Base-by-base conservation (phyloP, 2,329 filamentous ascomycete species). In the Dichotomopilus funicola region DNA sequence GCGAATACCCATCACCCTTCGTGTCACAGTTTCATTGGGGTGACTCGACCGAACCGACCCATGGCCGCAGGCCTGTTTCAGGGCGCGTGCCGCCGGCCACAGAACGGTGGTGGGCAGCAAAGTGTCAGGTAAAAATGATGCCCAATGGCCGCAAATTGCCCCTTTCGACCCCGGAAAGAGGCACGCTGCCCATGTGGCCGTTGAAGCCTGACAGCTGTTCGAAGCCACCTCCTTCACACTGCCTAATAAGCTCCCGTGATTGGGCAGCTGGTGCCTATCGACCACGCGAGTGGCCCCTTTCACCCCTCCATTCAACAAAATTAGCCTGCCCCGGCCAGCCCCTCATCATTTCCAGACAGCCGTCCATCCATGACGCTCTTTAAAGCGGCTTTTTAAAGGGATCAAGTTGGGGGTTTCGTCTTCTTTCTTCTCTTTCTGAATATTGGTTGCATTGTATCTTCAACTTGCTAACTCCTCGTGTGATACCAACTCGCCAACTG, bases 21-120 rank as follows among this genome's bases (percentile, higher is more conserved):
- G 37, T 58, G 51, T 54, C 44, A 38, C 35, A 2, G 46, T 34
- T 49, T 61, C 43, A 61, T 63, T 63, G 62, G 58, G 50, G 45
- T 58, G 51, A 52, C 46, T 57, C 45, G 42, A 56, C 4, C 13
- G 56, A 27, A 27, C 19, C 19, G 19, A 27, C 43, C 50, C 59
- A 55, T 58, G 54, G 55, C 59, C 59, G 54, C 58, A 51, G 61
- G 50, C 55, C 59, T 59, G 63, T 65, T 65, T 65, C 62, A 65
- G 59, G 59, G 58, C 61, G 53, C 31, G 56, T 56, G 54, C 53
- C 52, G 59, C 61, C 49, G 33, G 43, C 13, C 45, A 57, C 63
- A 60, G 64, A 61, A 61, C 58, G 58, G 49, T 47, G 53, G 38
- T 53, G 37, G 58, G 53, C 48, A 59, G 54, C 48, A 61, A 58